These are phyloP conservation scores for Neurospora sp. DNA, from an alignment of 495 filamentous ascomycete genomes.

Conservation along the genomic window DNA sequence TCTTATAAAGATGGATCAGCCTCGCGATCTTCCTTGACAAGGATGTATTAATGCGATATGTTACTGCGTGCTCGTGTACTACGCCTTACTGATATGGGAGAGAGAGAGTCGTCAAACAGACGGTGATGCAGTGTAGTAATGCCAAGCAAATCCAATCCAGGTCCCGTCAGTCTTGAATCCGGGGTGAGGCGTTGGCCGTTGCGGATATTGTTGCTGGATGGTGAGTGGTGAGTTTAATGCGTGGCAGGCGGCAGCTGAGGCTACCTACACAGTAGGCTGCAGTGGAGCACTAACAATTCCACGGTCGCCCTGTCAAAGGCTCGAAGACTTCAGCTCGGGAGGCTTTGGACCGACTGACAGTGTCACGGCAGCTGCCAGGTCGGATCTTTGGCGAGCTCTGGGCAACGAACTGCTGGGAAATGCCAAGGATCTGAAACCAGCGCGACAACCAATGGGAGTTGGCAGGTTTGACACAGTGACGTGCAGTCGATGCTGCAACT, in stretches of 20 bases:
- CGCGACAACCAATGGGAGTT: background rate
- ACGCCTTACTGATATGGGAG: background rate
- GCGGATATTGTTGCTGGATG: background rate
- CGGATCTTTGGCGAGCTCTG: background rate
- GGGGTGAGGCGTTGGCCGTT: background rate
- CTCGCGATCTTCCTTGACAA: background rate
- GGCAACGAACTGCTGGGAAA: background rate
- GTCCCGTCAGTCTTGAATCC: background rate
- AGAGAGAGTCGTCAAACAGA: background rate
- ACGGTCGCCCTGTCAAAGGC: background rate
- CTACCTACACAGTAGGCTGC: background rate
- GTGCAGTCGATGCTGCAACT: background rate
- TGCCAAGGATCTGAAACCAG: background rate
- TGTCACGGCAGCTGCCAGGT: background rate
- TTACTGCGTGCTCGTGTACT: background rate
- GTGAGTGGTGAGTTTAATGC: background rate
- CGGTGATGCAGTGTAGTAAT: background rate
- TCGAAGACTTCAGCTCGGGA: background rate
- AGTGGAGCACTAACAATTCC: background rate
- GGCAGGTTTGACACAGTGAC: background rate
- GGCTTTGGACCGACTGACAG: background rate
- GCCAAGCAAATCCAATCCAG: background rate
- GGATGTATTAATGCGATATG: background rate
- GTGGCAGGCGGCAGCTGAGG: background rate
- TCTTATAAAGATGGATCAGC: background rate